Conservation (phyloP, 352 stramenopile genomes). For the Blastocystis sp. region DNA sequence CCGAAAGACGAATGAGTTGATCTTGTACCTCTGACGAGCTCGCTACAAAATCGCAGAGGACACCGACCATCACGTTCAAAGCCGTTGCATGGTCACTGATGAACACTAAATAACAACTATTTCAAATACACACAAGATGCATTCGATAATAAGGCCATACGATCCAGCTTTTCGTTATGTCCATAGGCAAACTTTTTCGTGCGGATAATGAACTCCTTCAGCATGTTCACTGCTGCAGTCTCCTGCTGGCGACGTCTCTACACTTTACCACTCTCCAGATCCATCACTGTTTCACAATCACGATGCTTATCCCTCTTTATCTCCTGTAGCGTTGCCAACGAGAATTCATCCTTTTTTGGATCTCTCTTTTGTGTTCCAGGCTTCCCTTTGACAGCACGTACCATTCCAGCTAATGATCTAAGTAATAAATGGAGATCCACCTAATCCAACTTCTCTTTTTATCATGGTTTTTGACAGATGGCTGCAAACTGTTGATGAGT, state of each 20-base stretch:
- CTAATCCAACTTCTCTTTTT: not conserved
- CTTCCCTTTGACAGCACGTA: not conserved
- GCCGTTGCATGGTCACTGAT: slow-evolving; percentile 14
- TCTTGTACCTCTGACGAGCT: not conserved
- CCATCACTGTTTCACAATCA: not conserved
- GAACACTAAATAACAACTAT: not conserved
- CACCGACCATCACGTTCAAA: slow-evolving; percentile 31
- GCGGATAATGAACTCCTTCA: not conserved
- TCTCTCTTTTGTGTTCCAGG: not conserved
- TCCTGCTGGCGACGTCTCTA: slow-evolving; percentile 50
- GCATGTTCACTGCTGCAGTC: not conserved
- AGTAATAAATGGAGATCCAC: not conserved
- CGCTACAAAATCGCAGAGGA: not conserved
- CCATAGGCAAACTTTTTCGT: slow-evolving; percentile 10
- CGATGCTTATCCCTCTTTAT: slow-evolving; percentile 48
- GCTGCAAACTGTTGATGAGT: slow-evolving; percentile 78
- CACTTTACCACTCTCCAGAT: not conserved
- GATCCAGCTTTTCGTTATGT: not conserved
- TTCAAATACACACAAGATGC: not conserved
- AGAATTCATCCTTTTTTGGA: not conserved
- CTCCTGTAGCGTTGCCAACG: not conserved
- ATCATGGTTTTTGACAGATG: not conserved
- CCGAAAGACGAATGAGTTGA: not conserved
- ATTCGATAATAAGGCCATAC: not conserved
- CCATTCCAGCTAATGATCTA: not conserved